Percentiles rank a stretch among this genome's conserved stretches.
phyloP scores from a whole-genome alignment of 192 early-diverging fungal species.

The Gonapodya sp. region DNA sequence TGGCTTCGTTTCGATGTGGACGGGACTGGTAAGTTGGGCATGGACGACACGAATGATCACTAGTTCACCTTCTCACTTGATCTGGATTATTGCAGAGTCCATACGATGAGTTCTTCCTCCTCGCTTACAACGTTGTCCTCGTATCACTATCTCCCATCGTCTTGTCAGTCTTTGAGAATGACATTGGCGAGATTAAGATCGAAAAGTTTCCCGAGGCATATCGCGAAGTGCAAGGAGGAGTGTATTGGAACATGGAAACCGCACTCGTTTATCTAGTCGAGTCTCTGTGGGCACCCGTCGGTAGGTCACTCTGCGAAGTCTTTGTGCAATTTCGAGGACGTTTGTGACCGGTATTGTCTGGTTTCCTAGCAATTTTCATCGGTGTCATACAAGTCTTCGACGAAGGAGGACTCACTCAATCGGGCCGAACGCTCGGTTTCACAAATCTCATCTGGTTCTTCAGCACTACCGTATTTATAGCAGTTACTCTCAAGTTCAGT shows the following conservation, averaged over 20 bases:
- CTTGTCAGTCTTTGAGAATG: constrained; percentile 2
- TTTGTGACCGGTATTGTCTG: not conserved
- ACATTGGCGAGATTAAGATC: not conserved
- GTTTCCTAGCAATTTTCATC: not conserved
- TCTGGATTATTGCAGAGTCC: constrained; percentile 33
- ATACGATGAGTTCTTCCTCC: constrained; percentile 23
- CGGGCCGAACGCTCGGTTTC: not conserved
- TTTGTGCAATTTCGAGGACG: not conserved
- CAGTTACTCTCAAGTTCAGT: not conserved
- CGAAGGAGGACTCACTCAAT: not conserved
- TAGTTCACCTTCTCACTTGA: constrained; percentile 38
- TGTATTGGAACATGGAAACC: not conserved
- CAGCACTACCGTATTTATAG: not conserved
- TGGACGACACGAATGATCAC: constrained; percentile 33
- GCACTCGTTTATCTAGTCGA: not conserved
- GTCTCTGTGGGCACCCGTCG: not conserved
- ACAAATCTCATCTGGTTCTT: not conserved
- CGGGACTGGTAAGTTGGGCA: constrained; percentile 35
- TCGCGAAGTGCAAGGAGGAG: not conserved
- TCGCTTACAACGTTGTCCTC: constrained; percentile 11
- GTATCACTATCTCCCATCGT: constrained; percentile 29
- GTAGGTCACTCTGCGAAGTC: not conserved
- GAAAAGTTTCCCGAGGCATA: not conserved
- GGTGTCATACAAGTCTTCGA: not conserved
- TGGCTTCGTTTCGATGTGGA: constrained; percentile 36